Percentiles rank a stretch among this genome's conserved stretches.
These are phyloP conservation scores for Rugonectria rugulosa DNA, from an alignment of 2,329 filamentous ascomycete genomes.

Conservation along the genomic window DNA sequence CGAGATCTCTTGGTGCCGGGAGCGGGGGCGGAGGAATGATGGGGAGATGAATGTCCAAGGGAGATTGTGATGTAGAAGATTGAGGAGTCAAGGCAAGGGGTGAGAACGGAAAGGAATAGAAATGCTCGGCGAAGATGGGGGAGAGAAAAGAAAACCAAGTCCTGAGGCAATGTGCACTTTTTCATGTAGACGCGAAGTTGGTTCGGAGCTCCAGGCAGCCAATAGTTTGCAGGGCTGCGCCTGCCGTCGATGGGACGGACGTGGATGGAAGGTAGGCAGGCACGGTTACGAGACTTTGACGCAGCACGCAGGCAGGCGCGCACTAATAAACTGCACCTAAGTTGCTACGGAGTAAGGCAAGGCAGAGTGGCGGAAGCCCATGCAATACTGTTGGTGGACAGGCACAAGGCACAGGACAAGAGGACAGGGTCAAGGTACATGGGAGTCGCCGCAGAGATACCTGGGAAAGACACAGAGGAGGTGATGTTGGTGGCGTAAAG, in stretches of 20 bases:
- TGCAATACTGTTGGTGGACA: conserved; percentile 9
- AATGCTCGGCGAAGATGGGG: not conserved
- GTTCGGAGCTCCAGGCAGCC: conserved; percentile 33
- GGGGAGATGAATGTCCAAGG: conserved; percentile 5
- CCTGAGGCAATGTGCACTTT: conserved; percentile 32
- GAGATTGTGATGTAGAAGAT: conserved; percentile 2
- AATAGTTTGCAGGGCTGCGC: conserved; percentile 29
- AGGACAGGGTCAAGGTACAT: conserved; percentile 21
- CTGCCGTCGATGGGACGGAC: conserved; percentile 10
- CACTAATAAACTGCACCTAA: conserved; percentile 20
- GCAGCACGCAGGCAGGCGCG: conserved; percentile 3
- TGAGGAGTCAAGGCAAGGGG: not conserved
- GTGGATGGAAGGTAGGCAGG: conserved; percentile 10
- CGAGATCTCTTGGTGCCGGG: not conserved
- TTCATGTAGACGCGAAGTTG: conserved; percentile 35
- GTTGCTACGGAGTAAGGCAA: too few relatives aligned
- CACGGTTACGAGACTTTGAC: too few relatives aligned
- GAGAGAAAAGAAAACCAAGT: conserved; percentile 17
- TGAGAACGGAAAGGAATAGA: conserved; percentile 1
- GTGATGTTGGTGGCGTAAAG: not conserved
- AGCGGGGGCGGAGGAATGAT: conserved; percentile 4
- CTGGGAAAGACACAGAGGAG: not conserved
- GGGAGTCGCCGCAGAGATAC: conserved; percentile 12
- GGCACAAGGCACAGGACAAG: conserved; percentile 9
- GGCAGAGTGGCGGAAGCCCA: conserved; percentile 21